Evolutionary conservation across 78 protist genomes (phyloP).

Genomic region (Dictyostelium purpureum): DNA sequence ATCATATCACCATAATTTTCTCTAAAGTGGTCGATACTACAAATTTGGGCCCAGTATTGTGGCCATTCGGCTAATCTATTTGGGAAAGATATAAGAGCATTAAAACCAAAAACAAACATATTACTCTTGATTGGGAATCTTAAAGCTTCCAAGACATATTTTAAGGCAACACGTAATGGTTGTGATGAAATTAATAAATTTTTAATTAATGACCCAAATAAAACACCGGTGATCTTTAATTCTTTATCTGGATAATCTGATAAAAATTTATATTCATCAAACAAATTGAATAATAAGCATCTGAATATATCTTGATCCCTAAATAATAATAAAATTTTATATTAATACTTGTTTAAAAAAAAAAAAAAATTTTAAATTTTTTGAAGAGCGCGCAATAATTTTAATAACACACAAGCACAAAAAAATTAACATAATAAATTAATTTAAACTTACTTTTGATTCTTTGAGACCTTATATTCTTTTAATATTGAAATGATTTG

Average conservation of each 20-base stretch:
- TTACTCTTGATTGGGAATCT: constrained; percentile 52
- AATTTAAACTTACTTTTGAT: constrained; percentile 37
- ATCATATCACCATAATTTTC: constrained; percentile 43
- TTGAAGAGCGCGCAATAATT: no score
- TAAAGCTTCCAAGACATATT: constrained; percentile 89
- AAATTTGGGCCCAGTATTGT: constrained; percentile 88
- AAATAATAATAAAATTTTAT: not conserved
- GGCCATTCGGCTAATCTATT: constrained; percentile 94
- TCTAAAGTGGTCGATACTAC: constrained; percentile 53
- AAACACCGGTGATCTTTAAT: constrained; percentile 90
- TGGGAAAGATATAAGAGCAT: constrained; percentile 89
- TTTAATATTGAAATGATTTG: constrained; percentile 70
- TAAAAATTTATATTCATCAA: constrained; percentile 96
- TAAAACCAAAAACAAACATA: constrained; percentile 91
- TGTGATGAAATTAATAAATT: constrained; percentile 84
- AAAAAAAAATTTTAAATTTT: no score
- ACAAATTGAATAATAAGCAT: constrained; percentile 95
- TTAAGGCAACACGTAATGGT: constrained; percentile 85
- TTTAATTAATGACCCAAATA: constrained; percentile 94
- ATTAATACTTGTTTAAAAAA: no score
- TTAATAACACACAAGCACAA: not conserved
- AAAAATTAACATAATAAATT: not conserved
- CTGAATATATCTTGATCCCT: constrained; percentile 82
- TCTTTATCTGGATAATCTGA: constrained; percentile 93
- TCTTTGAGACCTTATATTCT: constrained; percentile 75